Evolutionary conservation across 2,329 filamentous ascomycete species (phyloP), one percentile per base, ranked within the genome.

Genomic region (Sordariomycetes sp.): DNA sequence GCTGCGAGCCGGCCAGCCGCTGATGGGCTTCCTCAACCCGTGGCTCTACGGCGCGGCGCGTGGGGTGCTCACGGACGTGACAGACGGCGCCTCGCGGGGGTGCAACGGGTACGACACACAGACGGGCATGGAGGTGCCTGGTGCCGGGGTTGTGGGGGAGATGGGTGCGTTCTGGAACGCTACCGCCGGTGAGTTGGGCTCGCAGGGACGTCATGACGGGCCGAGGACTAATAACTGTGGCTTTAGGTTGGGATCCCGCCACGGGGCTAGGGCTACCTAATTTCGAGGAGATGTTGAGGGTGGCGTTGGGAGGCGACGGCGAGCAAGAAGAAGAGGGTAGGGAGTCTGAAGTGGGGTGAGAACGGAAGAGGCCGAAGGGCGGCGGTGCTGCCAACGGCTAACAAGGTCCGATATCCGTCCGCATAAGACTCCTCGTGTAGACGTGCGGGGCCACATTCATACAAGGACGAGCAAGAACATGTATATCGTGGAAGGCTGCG

Each of bases 21-120:
- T 72, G 0, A 69, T 86, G 64, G 82, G 83, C 1, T 86, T 84
- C 64, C 67, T 86, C 28, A 86, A 86, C 66, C 82, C 82, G 1
- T 83, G 79, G 78, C 69, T 86, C 18, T 86, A 85, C 63, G 65
- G 66, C 10, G 59, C 64, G 25, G 70, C 68, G 1, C 54, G 61
- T 5, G 37, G 57, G 11, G 71, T 61, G 3, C 71, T 75, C 22
- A 72, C 67, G 4, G 72, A 75, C 66, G 72, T 67, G 48, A 69
- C 64, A 6, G 35, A 22, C 4, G 40, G 34, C 2, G n/a, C 46
- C 32, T 25, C 20, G 22, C 3, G 22, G 11, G 43, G 18, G 10
- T 55, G 62, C 50, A 34, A 60, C 60, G 60, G 57, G 62, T 34
- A 14, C 46, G 60, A n/a, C 4, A 25, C 32, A 3, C 43, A 73